Base-by-base conservation (phyloP, 2,329 filamentous ascomycete species). In the Ascochyta fabae region DNA sequence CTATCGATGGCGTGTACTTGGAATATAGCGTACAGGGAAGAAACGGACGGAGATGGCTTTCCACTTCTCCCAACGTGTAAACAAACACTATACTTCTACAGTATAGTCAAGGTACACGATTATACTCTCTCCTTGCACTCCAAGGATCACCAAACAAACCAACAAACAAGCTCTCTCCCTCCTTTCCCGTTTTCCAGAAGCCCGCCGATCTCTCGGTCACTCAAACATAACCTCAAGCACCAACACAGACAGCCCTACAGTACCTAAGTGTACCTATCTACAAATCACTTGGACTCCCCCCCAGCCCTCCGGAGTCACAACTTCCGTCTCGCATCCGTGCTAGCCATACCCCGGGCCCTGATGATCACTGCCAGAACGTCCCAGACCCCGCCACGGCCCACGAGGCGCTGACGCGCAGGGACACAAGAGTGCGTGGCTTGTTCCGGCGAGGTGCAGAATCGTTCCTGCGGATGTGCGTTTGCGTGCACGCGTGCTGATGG, bases 311-410 rank as follows among this genome's bases (percentile, higher is more conserved):
- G 53, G 53, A 34, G 10, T 2, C 26, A n/a, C 1, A 2, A 1
- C 31, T 23, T 50, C 47, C 47, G 47, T 24, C 1, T 10, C 33
- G 4, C 3, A 13, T 51, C 12, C 15, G 31, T 13, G 3, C n/a
- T 56, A 56, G 53, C 8, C 8, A 8, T 8, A 2, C 38, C 40
- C 7, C 10, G 12, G 35, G 16, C 52, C 52, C 52, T 55, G 52
- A 41, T 55, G 46, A 49, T 55, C 52, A 39, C 52, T 55, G 12
- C 46, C 41, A 13, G 3, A 31, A 33, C 36, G 40, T 46, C 52
- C 27, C 23, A 42, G 46, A 49, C 45, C 36, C 36, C 6, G 36
- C 36, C 19, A 35, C 35, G 24, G 48, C 19, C 49, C 34, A 46
- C 49, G 27, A 35, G 36, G 42, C n/a, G 35, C 8, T 9, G 15